phyloP scores from a whole-genome alignment of 129 eudicot genomes.

The Rutidosis leptorrhynchoides region DNA sequence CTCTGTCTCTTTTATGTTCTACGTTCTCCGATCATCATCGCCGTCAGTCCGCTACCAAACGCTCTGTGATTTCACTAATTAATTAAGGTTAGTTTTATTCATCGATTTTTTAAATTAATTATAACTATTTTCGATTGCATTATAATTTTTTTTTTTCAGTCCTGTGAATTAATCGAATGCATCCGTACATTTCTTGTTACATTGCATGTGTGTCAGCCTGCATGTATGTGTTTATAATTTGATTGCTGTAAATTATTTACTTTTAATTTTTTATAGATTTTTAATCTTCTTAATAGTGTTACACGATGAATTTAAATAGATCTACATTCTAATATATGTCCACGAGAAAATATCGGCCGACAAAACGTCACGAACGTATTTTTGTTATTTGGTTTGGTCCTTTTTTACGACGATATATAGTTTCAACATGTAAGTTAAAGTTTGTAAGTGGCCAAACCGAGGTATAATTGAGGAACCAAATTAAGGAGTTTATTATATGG shows the following conservation, averaged over 20 bases:
- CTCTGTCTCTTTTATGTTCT: not conserved
- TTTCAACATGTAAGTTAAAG: not conserved
- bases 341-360: slow-evolving; percentile 21
- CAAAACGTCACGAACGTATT: not conserved
- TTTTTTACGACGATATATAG: not conserved
- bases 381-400: too few species aligned
- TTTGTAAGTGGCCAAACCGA: not conserved
- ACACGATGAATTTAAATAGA: not conserved
- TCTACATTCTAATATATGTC: not conserved
- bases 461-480: not conserved
- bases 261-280: not conserved
- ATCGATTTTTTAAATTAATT: not conserved
- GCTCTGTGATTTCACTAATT: slow-evolving; percentile 10
- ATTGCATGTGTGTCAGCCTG: slow-evolving; percentile 1
- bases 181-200: not conserved
- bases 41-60: slow-evolving; percentile 13
- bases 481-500: not conserved
- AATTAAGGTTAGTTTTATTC: slow-evolving; percentile 15
- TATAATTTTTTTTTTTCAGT: not conserved
- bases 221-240: not conserved
- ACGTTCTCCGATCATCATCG: slow-evolving; percentile 7
- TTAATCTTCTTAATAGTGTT: not conserved
- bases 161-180: not conserved
- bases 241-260: not conserved
- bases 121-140: not conserved